Percentiles rank a stretch among this genome's conserved stretches.
Evolutionary conservation across 179 eudicot species (phyloP).

Genomic region (Camellia oleifera): DNA sequence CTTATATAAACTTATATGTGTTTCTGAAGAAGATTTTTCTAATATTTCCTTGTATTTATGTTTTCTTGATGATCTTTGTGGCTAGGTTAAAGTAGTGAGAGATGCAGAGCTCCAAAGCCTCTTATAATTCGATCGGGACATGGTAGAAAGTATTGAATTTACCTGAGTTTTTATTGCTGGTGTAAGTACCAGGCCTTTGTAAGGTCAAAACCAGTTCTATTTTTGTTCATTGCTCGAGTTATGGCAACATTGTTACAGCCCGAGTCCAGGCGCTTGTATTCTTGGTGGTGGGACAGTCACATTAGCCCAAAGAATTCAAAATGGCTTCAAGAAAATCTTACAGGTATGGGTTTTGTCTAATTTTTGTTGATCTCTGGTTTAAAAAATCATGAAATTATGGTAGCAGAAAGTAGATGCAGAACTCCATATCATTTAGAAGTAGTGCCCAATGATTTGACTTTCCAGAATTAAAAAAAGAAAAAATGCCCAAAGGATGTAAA

Average conservation of each 20-base stretch:
- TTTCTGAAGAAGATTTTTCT: slow-evolving; percentile 10
- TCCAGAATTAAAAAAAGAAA: not conserved
- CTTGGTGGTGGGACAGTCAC: slow-evolving; percentile 99
- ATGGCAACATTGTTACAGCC: slow-evolving; percentile 67
- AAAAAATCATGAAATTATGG: not conserved
- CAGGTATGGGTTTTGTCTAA: slow-evolving; percentile 37
- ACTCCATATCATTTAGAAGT: not conserved
- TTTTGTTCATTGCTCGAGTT: slow-evolving; percentile 44
- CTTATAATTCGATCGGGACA: not conserved
- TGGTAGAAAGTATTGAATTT: not conserved
- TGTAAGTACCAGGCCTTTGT: slow-evolving; percentile 32
- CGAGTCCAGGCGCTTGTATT: slow-evolving; percentile 72
- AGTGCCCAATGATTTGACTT: not conserved
- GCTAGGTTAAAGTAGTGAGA: slow-evolving; percentile 6
- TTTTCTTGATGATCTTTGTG: slow-evolving; percentile 9
- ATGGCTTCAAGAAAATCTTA: slow-evolving; percentile 97
- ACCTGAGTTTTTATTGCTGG: slow-evolving; percentile 33
- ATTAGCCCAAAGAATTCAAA: slow-evolving; percentile 78
- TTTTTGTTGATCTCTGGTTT: not conserved
- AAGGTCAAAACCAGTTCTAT: slow-evolving; percentile 45
- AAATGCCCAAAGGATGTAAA: not conserved
- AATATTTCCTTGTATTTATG: not conserved
- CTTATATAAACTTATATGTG: not conserved
- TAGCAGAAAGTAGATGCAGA: not conserved
- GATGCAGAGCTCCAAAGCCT: slow-evolving; percentile 16